Evolutionary conservation across 2,329 filamentous ascomycete genomes (phyloP).

Genomic region (Drechslerella coelobrocha): DNA sequence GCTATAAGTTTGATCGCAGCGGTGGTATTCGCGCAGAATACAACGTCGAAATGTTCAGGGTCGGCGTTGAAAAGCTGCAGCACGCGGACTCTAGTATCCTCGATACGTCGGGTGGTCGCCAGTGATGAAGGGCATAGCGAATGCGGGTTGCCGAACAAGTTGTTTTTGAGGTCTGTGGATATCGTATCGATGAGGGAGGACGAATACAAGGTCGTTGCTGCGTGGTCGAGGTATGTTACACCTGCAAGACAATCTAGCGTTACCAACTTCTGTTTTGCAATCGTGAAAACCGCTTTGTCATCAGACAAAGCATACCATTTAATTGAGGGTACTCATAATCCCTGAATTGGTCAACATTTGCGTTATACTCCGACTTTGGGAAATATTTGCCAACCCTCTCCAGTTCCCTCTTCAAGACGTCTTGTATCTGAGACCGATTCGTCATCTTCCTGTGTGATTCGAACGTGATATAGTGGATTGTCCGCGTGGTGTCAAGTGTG

Average conservation of each 20-base stretch:
- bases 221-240: slow-evolving; percentile 66
- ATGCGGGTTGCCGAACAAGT: slow-evolving; percentile 73
- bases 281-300: slow-evolving; percentile 4
- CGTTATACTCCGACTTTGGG: slow-evolving; percentile 52
- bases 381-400: slow-evolving; percentile 15
- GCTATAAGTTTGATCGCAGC: slow-evolving; percentile 69
- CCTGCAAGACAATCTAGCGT: slow-evolving; percentile 44
- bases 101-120: slow-evolving; percentile 66
- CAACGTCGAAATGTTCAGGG: slow-evolving; percentile 67
- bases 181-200: slow-evolving; percentile 67
- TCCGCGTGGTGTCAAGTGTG: background rate
- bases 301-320: slow-evolving; percentile 55
- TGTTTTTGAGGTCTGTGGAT: slow-evolving; percentile 64
- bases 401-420: slow-evolving; percentile 14
- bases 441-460: slow-evolving; percentile 10
- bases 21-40: slow-evolving; percentile 70
- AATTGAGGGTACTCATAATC: slow-evolving; percentile 60
- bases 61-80: slow-evolving; percentile 68
- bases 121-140: slow-evolving; percentile 69
- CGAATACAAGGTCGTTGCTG: slow-evolving; percentile 66
- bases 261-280: slow-evolving; percentile 10
- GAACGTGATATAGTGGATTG: background rate
- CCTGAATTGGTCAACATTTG: slow-evolving; percentile 58
- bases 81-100: slow-evolving; percentile 64
- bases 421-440: slow-evolving; percentile 4